phyloP scores from a whole-genome alignment of 208 protist genomes.

The Naegleria lovaniensis region DNA sequence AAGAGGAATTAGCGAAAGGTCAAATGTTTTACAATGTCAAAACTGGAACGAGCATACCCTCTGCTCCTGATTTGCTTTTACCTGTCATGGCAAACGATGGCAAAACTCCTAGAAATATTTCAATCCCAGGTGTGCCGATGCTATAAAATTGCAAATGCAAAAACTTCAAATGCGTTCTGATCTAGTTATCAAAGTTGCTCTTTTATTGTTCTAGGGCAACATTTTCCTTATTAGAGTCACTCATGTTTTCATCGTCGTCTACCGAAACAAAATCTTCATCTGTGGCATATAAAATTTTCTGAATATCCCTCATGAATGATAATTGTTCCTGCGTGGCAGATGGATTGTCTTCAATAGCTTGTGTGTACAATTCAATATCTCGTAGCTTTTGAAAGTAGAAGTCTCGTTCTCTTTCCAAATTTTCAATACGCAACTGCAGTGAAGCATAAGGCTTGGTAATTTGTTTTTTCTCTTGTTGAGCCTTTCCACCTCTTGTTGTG shows the following conservation, averaged over 20 bases:
- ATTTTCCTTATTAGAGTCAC: not conserved
- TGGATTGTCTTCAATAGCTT: not conserved
- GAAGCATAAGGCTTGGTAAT: not conserved
- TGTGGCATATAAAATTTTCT: constrained; percentile 26
- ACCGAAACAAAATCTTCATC: constrained; percentile 13
- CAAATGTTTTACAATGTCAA: constrained; percentile 4
- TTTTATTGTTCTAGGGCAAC: not conserved
- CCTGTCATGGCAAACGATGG: not conserved
- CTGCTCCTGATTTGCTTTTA: not conserved
- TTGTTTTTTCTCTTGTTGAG: not conserved
- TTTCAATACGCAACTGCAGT: not conserved
- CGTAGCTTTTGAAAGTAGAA: constrained; percentile 29
- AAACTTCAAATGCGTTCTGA: too few relatives aligned
- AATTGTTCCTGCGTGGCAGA: not conserved
- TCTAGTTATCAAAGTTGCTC: too few relatives aligned
- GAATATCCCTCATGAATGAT: not conserved
- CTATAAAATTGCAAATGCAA: too few relatives aligned
- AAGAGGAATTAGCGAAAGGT: not conserved
- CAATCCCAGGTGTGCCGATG: not conserved
- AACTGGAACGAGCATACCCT: not conserved
- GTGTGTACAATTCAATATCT: constrained; percentile 15
- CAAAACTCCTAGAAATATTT: not conserved
- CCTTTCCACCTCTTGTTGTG: not conserved
- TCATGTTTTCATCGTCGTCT: not conserved
- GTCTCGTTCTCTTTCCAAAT: constrained; percentile 26